These are phyloP conservation scores for Jackrogersella multiformis DNA, from an alignment of 495 filamentous ascomycete species.

Conservation along the genomic window DNA sequence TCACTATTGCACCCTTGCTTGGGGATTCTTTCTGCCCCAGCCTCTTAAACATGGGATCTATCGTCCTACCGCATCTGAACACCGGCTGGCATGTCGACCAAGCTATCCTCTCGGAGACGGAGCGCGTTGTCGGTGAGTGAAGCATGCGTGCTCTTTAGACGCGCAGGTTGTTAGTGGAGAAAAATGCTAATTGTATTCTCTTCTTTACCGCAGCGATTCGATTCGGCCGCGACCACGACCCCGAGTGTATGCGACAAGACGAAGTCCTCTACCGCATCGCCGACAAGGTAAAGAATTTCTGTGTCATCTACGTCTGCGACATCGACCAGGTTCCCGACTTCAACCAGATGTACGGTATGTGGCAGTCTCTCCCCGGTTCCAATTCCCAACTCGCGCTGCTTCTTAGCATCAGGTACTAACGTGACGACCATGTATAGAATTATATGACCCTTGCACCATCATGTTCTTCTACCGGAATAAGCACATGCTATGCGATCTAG, in stretches of 20 bases:
- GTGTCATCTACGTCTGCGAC: conserved; percentile 96
- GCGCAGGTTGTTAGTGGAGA: background rate
- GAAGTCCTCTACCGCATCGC: conserved; percentile 93
- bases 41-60: conserved; percentile 58
- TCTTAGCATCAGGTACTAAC: conserved; percentile 4
- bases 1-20: too few species aligned
- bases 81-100: conserved; percentile 98
- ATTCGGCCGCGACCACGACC: conserved; percentile 69
- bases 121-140: conserved; percentile 77
- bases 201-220: conserved; percentile 66
- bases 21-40: background rate
- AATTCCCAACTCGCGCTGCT: background rate
- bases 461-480: conserved; percentile 99
- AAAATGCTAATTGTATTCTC: background rate
- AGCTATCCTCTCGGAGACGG: conserved; percentile 90
- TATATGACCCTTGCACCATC: conserved; percentile 76
- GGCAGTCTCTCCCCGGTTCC: background rate
- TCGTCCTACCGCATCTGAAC: conserved; percentile 90
- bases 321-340: conserved; percentile 93
- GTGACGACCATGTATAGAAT: conserved; percentile 53
- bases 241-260: conserved; percentile 87
- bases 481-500: conserved; percentile 99
- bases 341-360: conserved; percentile 80
- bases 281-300: conserved; percentile 87
- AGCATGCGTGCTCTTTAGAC: background rate